Evolutionary conservation across 129 eudicot genomes (phyloP).

Genomic region (Chrysanthemum seticuspe): DNA sequence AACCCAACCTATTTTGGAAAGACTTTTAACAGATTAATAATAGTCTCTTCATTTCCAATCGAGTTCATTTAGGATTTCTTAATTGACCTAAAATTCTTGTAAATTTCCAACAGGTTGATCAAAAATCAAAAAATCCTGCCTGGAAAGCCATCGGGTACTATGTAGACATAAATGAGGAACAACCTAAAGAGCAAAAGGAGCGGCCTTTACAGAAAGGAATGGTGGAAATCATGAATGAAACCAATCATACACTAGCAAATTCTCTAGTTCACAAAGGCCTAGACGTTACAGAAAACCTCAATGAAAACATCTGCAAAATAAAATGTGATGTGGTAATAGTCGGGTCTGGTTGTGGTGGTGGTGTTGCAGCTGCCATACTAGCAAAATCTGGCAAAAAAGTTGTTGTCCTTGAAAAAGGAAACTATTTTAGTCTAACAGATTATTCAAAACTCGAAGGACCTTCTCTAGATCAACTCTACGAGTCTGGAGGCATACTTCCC

Average conservation of each 20-base stretch:
- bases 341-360: slow-evolving; percentile 94
- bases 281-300: slow-evolving; percentile 40
- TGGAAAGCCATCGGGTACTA: slow-evolving; percentile 76
- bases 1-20: no score
- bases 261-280: slow-evolving; percentile 64
- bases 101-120: slow-evolving; percentile 45
- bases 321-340: slow-evolving; percentile 82
- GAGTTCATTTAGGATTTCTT: not conserved
- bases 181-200: slow-evolving; percentile 15
- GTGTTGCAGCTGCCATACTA: slow-evolving; percentile 82
- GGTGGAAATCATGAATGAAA: slow-evolving; percentile 63
- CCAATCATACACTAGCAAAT: slow-evolving; percentile 36
- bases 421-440: slow-evolving; percentile 54
- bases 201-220: slow-evolving; percentile 70
- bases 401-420: slow-evolving; percentile 84
- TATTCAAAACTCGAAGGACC: slow-evolving; percentile 84
- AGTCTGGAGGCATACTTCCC: slow-evolving; percentile 63
- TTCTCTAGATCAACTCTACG: slow-evolving; percentile 58
- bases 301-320: slow-evolving; percentile 41
- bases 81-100: not conserved
- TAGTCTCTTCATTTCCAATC: not conserved
- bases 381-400: slow-evolving; percentile 79
- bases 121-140: slow-evolving; percentile 52
- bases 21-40: not conserved
- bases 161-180: slow-evolving; percentile 25